These are phyloP conservation scores for Alternaria postmessia DNA, from an alignment of 2,329 filamentous ascomycete species.

Conservation along the genomic window DNA sequence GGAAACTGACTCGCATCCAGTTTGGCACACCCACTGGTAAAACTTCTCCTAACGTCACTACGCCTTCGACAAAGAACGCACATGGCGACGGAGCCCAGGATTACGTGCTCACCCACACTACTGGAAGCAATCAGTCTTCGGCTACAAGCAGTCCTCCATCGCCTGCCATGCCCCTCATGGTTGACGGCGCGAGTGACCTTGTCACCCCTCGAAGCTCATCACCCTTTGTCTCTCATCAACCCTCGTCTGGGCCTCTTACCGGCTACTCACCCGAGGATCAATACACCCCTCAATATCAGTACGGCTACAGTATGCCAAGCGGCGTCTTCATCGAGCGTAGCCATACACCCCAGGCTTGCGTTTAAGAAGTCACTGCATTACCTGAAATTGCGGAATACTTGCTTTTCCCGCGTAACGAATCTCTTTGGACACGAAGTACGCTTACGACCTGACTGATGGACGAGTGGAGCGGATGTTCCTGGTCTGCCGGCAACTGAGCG, in stretches of 20 bases:
- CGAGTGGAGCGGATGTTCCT: slow-evolving; percentile 48
- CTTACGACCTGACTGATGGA: slow-evolving; percentile 45
- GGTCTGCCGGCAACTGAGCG: slow-evolving; percentile 32
- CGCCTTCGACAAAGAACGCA: slow-evolving; percentile 29
- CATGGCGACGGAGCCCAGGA: slow-evolving; percentile 44
- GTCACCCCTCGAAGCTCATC: slow-evolving; percentile 39
- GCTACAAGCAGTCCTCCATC: slow-evolving; percentile 49
- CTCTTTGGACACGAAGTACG: slow-evolving; percentile 47
- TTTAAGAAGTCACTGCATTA: slow-evolving; percentile 30
- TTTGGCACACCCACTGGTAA: slow-evolving; percentile 59
- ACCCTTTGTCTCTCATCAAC: slow-evolving; percentile 51
- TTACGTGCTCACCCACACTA: slow-evolving; percentile 34
- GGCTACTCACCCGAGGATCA: slow-evolving; percentile 52
- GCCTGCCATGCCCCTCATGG: slow-evolving; percentile 40
- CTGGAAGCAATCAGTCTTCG: slow-evolving; percentile 46
- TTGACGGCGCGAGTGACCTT: slow-evolving; percentile 53
- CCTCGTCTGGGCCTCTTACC: slow-evolving; percentile 54
- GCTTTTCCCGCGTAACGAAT: slow-evolving; percentile 42
- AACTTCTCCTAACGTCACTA: slow-evolving; percentile 45
- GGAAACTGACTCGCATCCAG: slow-evolving; percentile 55
- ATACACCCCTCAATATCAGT: slow-evolving; percentile 54
- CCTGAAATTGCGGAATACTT: slow-evolving; percentile 12
- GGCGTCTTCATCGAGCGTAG: slow-evolving; percentile 55
- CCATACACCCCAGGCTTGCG: slow-evolving; percentile 55
- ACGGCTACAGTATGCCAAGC: slow-evolving; percentile 51